Percentiles rank a stretch among this genome's conserved stretches.
Evolutionary conservation across 345 rosid genomes (phyloP).

Genomic region (Eucalyptus guilfoylei): DNA sequence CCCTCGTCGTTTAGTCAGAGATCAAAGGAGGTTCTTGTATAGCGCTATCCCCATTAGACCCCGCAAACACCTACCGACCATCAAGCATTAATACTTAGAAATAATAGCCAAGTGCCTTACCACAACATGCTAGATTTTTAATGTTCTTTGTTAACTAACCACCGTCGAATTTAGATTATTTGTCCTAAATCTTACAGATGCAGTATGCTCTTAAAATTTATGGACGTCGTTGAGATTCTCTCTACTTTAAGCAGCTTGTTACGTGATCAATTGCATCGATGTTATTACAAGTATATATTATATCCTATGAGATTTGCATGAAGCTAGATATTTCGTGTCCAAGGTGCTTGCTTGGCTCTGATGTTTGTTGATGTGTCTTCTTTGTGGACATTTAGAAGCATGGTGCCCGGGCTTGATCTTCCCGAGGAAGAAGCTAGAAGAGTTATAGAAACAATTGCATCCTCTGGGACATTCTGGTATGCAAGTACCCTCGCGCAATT

Average conservation of each 20-base stretch:
- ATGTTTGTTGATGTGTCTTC: neutral
- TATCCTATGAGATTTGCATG: neutral
- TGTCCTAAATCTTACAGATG: neutral
- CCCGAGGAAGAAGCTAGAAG: conserved; percentile 31
- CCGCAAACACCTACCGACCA: neutral
- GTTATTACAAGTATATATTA: neutral
- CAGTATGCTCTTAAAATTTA: neutral
- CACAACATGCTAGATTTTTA: neutral
- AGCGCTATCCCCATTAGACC: neutral
- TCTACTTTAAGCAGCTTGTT: neutral
- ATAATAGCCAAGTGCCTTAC: neutral
- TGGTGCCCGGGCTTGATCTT: conserved; percentile 14
- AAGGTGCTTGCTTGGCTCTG: neutral
- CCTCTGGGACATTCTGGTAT: conserved; percentile 74
- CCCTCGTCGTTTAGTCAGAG: neutral
- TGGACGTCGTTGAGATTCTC: neutral
- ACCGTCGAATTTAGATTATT: neutral
- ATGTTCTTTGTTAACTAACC: neutral
- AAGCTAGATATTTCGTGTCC: neutral
- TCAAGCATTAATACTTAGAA: neutral
- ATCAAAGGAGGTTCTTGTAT: neutral
- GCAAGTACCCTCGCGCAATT: neutral
- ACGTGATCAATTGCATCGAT: neutral
- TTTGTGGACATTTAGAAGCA: conserved; percentile 1
- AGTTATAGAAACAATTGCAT: conserved; percentile 52